Percentiles rank a stretch among this genome's conserved stretches.
These are phyloP conservation scores for Chlorociboria aeruginascens DNA, from an alignment of 495 filamentous ascomycete species.

Conservation along the genomic window DNA sequence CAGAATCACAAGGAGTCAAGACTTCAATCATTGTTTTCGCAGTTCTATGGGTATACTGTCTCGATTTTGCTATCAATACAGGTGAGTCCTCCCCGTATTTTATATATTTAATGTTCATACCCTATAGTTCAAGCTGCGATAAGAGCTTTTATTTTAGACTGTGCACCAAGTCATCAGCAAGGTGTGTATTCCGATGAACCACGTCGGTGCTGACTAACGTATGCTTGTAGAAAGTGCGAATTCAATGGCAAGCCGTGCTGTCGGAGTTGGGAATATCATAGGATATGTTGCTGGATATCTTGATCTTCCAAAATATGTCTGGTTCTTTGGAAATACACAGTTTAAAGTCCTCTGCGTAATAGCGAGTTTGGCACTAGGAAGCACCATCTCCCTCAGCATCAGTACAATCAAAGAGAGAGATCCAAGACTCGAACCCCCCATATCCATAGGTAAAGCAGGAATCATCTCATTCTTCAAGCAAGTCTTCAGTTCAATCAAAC, in stretches of 20 bases:
- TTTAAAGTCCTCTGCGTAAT: slow-evolving; percentile 84
- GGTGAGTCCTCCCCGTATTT: slow-evolving; percentile 32
- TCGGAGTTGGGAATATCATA: slow-evolving; percentile 74
- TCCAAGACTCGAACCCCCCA: slow-evolving; percentile 55
- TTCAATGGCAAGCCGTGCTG: slow-evolving; percentile 68
- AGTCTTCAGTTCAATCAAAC: slow-evolving; percentile 61
- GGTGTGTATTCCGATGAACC: slow-evolving; percentile 6
- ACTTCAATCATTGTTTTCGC: slow-evolving; percentile 54
- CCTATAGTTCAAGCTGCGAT: slow-evolving; percentile 70
- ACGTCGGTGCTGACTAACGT: slow-evolving; percentile 3
- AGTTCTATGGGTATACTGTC: slow-evolving; percentile 67
- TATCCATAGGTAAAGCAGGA: slow-evolving; percentile 45
- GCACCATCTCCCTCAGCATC: slow-evolving; percentile 56
- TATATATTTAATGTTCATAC: slow-evolving; percentile 4
- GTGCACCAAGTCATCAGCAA: slow-evolving; percentile 80
- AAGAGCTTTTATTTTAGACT: slow-evolving; percentile 83
- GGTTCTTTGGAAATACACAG: slow-evolving; percentile 71
- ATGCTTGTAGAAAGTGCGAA: slow-evolving; percentile 54
- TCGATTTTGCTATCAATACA: slow-evolving; percentile 91
- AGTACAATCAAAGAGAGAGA: slow-evolving; percentile 62
- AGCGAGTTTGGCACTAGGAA: slow-evolving; percentile 53
- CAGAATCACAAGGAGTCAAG: slow-evolving; percentile 46
- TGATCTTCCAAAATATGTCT: slow-evolving; percentile 55
- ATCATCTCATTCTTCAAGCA: slow-evolving; percentile 65
- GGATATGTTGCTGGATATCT: slow-evolving; percentile 76